A percentile compares a stretch with the other conserved stretches of the same genome.
Evolutionary conservation across 306 rosid genomes (phyloP).

Genomic region (Prunus mume): DNA sequence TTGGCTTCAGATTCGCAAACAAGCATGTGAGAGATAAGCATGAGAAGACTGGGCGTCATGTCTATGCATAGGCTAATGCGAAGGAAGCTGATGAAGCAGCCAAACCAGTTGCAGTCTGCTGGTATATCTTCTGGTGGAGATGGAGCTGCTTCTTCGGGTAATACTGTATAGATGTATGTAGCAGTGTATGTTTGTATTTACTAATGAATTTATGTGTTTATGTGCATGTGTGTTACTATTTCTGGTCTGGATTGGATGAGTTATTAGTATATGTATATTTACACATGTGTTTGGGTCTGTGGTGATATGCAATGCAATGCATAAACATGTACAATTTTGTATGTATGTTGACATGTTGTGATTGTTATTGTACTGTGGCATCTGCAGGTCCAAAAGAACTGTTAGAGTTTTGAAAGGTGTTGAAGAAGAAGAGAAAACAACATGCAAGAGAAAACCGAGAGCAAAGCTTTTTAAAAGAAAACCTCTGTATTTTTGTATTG

Average conservation of each 20-base stretch:
- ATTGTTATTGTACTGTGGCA: constrained; percentile 8
- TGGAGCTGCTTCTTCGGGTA: constrained; percentile 91
- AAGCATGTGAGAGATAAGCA: not conserved
- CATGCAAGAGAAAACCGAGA: too few species aligned
- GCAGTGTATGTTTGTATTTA: not conserved
- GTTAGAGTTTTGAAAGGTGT: too few species aligned
- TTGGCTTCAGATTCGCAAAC: not conserved
- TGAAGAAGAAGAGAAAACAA: too few species aligned
- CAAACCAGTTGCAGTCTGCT: constrained; percentile 63
- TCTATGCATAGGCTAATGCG: constrained; percentile 49
- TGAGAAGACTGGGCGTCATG: too few species aligned
- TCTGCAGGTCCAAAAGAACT: too few species aligned
- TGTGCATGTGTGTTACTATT: too few species aligned
- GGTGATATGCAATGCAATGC: not conserved
- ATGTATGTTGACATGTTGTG: not conserved
- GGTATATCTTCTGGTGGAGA: constrained; percentile 54
- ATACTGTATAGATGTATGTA: not conserved
- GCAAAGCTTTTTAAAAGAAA: too few species aligned
- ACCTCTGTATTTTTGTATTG: too few species aligned
- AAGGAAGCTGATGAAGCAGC: constrained; percentile 65
- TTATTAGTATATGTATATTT: not conserved
- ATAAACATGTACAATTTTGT: not conserved
- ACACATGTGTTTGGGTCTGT: not conserved
- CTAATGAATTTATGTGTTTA: not conserved
- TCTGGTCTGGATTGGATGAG: not conserved